phyloP scores from a whole-genome alignment of 2,329 filamentous ascomycete species.

The Colletotrichum sp. region DNA sequence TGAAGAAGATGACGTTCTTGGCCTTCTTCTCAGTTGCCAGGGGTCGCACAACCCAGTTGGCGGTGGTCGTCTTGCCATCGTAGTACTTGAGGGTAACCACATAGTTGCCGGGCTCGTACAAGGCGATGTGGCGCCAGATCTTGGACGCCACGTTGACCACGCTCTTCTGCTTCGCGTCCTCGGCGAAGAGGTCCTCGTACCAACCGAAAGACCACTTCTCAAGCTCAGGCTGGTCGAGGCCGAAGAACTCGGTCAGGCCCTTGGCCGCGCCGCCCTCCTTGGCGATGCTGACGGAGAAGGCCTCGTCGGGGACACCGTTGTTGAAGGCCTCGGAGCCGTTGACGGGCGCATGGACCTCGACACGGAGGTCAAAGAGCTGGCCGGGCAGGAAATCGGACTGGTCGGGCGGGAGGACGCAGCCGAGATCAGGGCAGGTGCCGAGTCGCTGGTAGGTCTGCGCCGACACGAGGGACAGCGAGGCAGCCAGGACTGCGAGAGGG shows the following conservation, averaged over 20 bases:
- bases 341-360: constrained; percentile 81
- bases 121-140: constrained; percentile 75
- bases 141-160: constrained; percentile 83
- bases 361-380: constrained; percentile 82
- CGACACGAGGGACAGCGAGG: constrained; percentile 43
- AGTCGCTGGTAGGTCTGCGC: constrained; percentile 66
- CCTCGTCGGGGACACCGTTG: constrained; percentile 70
- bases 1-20: constrained; percentile 87
- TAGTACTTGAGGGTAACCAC: constrained; percentile 79
- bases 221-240: constrained; percentile 75
- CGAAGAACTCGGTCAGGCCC: constrained; percentile 70
- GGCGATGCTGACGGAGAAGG: constrained; percentile 76
- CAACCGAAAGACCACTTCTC: constrained; percentile 86
- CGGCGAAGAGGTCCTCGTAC: constrained; percentile 83
- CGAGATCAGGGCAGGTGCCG: constrained; percentile 62
- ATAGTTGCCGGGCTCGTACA: constrained; percentile 82
- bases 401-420: constrained; percentile 65
- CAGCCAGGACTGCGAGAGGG: constrained; percentile 35
- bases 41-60: constrained; percentile 79
- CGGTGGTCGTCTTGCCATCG: constrained; percentile 71
- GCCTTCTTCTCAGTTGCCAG: constrained; percentile 73
- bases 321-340: constrained; percentile 83
- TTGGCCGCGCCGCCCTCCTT: constrained; percentile 63
- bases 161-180: constrained; percentile 71
- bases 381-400: constrained; percentile 82